phyloP scores from a whole-genome alignment of 2,329 filamentous ascomycete species.

The Akanthomyces muscarius region DNA sequence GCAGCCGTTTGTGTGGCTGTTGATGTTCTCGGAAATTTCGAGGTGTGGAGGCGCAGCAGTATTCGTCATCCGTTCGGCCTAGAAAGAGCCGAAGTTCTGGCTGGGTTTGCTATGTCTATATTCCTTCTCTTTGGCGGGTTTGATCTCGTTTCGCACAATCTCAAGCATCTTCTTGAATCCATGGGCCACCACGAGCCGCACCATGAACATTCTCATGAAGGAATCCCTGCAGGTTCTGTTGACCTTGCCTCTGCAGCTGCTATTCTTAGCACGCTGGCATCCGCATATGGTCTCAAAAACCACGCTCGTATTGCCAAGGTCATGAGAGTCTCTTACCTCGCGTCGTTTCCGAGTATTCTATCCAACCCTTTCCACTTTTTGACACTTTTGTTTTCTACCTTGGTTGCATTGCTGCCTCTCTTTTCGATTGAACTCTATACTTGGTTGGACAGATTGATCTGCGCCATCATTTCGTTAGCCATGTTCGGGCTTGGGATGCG shows the following conservation, averaged over 20 bases:
- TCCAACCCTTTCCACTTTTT: slow-evolving; percentile 95
- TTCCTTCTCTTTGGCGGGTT: slow-evolving; percentile 97
- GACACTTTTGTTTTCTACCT: slow-evolving; percentile 77
- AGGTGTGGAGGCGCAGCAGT: slow-evolving; percentile 91
- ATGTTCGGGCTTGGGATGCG: slow-evolving; percentile 88
- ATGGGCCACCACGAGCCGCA: slow-evolving; percentile 62
- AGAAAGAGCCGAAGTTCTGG: slow-evolving; percentile 87
- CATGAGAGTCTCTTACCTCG: slow-evolving; percentile 80
- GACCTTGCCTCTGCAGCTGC: slow-evolving; percentile 79
- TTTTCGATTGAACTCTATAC: slow-evolving; percentile 76
- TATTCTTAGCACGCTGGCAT: slow-evolving; percentile 77
- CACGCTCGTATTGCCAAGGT: slow-evolving; percentile 88
- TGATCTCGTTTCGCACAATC: slow-evolving; percentile 87
- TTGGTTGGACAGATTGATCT: slow-evolving; percentile 79
- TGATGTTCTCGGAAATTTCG: slow-evolving; percentile 92
- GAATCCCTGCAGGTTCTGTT: slow-evolving; percentile 69
- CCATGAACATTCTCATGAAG: slow-evolving; percentile 60
- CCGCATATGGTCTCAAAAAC: slow-evolving; percentile 82
- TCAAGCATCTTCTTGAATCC: slow-evolving; percentile 84
- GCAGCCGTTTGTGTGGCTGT: slow-evolving; percentile 88
- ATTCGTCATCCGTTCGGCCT: slow-evolving; percentile 92
- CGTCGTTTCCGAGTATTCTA: slow-evolving; percentile 77
- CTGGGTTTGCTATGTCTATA: slow-evolving; percentile 93
- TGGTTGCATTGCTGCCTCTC: slow-evolving; percentile 77
- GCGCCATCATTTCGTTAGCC: slow-evolving; percentile 72